Base-by-base conservation (phyloP, 345 rosid genomes). In the Salix caprea region DNA sequence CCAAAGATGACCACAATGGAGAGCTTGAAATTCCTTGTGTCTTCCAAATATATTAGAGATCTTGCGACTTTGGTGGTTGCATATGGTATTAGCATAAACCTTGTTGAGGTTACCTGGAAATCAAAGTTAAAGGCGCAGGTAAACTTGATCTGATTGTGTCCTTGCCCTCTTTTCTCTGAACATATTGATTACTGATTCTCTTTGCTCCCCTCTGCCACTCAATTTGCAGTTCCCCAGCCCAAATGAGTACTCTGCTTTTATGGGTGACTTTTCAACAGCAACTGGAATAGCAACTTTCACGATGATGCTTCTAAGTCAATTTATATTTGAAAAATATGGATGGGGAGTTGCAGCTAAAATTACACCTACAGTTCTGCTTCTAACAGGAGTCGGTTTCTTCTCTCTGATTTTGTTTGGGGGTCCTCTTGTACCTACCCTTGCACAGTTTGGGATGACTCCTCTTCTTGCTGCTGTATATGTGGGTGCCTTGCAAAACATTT, bases 81-180 rank as follows among this genome's bases (percentile, higher is more conserved):
- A 6, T 95, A 95, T 72, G 99, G 99, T 79, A 95, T 95, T 67
- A 95, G 99, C 84, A 95, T 93, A 84, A 95, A 95, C 84, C 97
- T 95, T 36, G 99, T 95, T 42, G 99, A 95, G 82, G 97, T 93
- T 82, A 95, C 99, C 50, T 95, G 99, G 99, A 95, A 95, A 84
- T 95, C 99, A 39, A 95, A 95, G 85, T 97, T 95, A 78, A 95
- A 95, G 86, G 99, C 99, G n/a, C 99, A 95, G 99, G 98, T 95
- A 78, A 83, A 21, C 52, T 39, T 7, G 16, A n/a, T 42, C 54
- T 77, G 73, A 64, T 66, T 21, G 65, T 36, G n/a, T 67, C 68
- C 65, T 9, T 65, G 36, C 70, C 56, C 13, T 26, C 10, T 50
- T 52, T 9, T 32, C 30, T n/a, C 23, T 21, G 9, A 67, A 18